Conservation (phyloP, 441 rosid species). For the Euphorbia corollata region DNA sequence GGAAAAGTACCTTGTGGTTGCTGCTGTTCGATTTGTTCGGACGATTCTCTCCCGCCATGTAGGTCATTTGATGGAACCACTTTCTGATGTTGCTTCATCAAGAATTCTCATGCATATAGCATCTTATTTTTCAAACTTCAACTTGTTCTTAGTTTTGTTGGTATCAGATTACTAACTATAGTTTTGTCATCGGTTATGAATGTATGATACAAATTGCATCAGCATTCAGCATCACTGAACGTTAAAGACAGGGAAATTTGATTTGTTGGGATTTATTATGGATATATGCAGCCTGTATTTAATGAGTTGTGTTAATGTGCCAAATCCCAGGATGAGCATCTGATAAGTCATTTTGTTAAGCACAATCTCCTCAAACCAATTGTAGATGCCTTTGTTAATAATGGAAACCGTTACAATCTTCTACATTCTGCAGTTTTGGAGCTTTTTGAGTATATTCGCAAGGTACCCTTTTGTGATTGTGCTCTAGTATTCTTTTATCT, state of each 20-base stretch:
- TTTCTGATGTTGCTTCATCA: not conserved
- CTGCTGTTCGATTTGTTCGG: slow-evolving; percentile 93
- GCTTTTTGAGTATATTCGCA: slow-evolving; percentile 83
- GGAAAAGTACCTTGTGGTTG: slow-evolving; percentile 95
- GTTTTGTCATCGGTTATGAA: not conserved
- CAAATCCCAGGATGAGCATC: slow-evolving; percentile 71
- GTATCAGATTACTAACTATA: not conserved
- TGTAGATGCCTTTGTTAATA: slow-evolving; percentile 75
- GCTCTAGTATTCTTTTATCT: slow-evolving; percentile 9
- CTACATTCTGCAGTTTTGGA: slow-evolving; percentile 89
- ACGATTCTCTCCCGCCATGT: slow-evolving; percentile 83
- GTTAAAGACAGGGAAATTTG: not conserved
- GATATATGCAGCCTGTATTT: slow-evolving; percentile 4
- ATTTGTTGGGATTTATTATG: not conserved
- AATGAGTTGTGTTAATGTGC: slow-evolving; percentile 19
- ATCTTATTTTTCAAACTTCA: slow-evolving; percentile 1
- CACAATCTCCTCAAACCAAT: slow-evolving; percentile 78
- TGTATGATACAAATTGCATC: not conserved
- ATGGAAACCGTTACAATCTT: slow-evolving; percentile 85
- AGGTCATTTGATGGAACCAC: slow-evolving; percentile 31
- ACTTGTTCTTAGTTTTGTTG: not conserved
- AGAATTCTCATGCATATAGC: not conserved
- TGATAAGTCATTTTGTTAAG: slow-evolving; percentile 72
- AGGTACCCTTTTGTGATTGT: slow-evolving; percentile 39
- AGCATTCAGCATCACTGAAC: not conserved